Conservation (phyloP, 768 basidiomycete species). For the Lentinula edodes region DNA sequence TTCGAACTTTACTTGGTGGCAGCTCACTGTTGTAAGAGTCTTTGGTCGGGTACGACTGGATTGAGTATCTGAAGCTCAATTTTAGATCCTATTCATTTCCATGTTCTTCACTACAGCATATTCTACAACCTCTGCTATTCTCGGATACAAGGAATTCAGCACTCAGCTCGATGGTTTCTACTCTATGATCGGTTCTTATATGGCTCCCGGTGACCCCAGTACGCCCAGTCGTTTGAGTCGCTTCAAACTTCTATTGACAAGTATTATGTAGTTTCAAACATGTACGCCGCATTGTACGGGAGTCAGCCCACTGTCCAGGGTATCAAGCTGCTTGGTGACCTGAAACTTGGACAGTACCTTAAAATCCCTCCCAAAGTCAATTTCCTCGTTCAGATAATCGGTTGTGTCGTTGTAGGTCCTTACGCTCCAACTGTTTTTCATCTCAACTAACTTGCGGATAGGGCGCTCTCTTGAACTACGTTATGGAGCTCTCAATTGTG, state of each 20-base stretch:
- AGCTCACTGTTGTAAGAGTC: constrained; percentile 16
- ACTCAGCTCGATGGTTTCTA: constrained; percentile 6
- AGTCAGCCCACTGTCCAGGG: constrained; percentile 30
- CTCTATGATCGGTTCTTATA: constrained; percentile 19
- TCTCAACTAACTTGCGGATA: not conserved
- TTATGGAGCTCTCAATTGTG: constrained; percentile 2
- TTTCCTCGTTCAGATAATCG: constrained; percentile 39
- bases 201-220: constrained; percentile 23
- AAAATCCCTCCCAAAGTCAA: constrained; percentile 45
- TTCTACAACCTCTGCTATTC: constrained; percentile 11
- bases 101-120: constrained; percentile 12
- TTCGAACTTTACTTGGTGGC: constrained; percentile 21
- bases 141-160: constrained; percentile 10
- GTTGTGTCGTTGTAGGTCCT: constrained; percentile 21
- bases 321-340: constrained; percentile 34
- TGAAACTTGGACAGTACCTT: constrained; percentile 30
- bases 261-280: constrained; percentile 28
- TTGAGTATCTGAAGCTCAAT: constrained; percentile 12
- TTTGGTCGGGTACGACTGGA: not conserved
- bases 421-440: not conserved
- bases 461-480: constrained; percentile 4
- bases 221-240: not conserved
- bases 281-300: constrained; percentile 20
- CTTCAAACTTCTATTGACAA: not conserved
- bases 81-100: constrained; percentile 16